Conservation (phyloP, 345 rosid species). For the Laguncularia racemosa region DNA sequence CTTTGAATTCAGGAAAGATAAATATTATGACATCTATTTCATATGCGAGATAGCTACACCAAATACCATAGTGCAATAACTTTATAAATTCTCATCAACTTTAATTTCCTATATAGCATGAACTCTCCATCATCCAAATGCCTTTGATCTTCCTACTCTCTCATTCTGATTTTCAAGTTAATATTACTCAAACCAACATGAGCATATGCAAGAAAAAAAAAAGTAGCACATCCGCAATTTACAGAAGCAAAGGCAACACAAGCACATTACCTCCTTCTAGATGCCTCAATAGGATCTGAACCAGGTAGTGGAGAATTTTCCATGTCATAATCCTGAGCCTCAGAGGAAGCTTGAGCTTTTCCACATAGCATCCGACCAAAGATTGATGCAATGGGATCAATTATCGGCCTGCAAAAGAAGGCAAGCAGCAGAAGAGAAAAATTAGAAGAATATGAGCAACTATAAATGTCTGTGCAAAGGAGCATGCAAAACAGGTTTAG, state of each 20-base stretch:
- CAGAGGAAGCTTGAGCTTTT: constrained; percentile 41
- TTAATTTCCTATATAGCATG: too few species aligned
- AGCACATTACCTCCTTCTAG: constrained; percentile 75
- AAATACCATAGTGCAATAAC: too few species aligned
- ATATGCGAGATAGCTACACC: too few species aligned
- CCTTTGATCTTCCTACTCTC: too few species aligned
- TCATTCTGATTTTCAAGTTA: too few species aligned
- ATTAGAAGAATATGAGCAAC: constrained; percentile 4
- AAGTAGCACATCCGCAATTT: neutral
- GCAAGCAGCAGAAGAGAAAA: constrained; percentile 1
- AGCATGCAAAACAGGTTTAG: too few species aligned
- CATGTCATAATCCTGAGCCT: constrained; percentile 40
- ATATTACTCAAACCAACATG: too few species aligned
- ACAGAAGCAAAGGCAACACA: neutral
- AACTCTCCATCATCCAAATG: too few species aligned
- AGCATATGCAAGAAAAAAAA: neutral
- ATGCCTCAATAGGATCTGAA: constrained; percentile 90
- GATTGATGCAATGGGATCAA: constrained; percentile 74
- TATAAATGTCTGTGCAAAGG: too few species aligned
- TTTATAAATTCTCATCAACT: too few species aligned
- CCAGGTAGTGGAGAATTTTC: constrained; percentile 80
- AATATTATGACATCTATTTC: too few species aligned
- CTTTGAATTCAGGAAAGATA: too few species aligned
- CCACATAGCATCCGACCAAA: constrained; percentile 84
- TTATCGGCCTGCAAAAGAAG: constrained; percentile 56